These are phyloP conservation scores for Penicillium sp. DNA, from an alignment of 2,329 filamentous ascomycete species.

Conservation along the genomic window DNA sequence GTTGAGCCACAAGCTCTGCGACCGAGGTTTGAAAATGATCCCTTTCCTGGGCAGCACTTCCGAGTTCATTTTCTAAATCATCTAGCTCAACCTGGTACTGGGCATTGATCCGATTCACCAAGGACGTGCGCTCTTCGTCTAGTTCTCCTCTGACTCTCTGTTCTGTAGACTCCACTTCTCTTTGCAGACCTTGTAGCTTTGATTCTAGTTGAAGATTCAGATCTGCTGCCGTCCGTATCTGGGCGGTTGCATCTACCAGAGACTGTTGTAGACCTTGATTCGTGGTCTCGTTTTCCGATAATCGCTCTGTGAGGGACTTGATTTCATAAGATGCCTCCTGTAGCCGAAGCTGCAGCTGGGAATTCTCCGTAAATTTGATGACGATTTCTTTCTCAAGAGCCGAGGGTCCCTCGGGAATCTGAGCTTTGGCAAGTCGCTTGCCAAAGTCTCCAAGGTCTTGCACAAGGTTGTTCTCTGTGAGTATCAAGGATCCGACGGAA, in stretches of 20 bases:
- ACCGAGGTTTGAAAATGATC: slow-evolving; percentile 18
- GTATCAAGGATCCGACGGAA: slow-evolving; percentile 22
- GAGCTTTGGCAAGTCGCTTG: slow-evolving; percentile 19
- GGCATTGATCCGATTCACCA: slow-evolving; percentile 27
- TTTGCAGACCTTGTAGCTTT: slow-evolving; percentile 22
- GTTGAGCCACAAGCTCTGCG: slow-evolving; percentile 18
- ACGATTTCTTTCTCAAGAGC: slow-evolving; percentile 25
- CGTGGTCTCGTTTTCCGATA: slow-evolving; percentile 22
- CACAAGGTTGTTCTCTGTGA: slow-evolving; percentile 27
- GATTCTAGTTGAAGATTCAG: slow-evolving; percentile 18
- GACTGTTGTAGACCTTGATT: slow-evolving; percentile 18
- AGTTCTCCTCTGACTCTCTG: slow-evolving; percentile 31
- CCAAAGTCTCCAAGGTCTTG: slow-evolving; percentile 28
- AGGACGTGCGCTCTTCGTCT: slow-evolving; percentile 29
- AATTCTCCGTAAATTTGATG: slow-evolving; percentile 21
- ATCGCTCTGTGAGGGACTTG: slow-evolving; percentile 13
- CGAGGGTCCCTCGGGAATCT: slow-evolving; percentile 20
- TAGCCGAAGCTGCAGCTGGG: slow-evolving; percentile 26
- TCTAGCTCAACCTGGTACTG: slow-evolving; percentile 32
- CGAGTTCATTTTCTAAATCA: slow-evolving; percentile 14
- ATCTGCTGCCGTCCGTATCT: slow-evolving; percentile 17
- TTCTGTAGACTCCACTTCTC: slow-evolving; percentile 24
- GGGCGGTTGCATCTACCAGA: slow-evolving; percentile 20
- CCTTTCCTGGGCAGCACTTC: slow-evolving; percentile 29
- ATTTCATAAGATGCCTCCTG: slow-evolving; percentile 22